These are phyloP conservation scores for Aspergillus aculeatus DNA, from an alignment of 2,329 filamentous ascomycete genomes.

Conservation along the genomic window DNA sequence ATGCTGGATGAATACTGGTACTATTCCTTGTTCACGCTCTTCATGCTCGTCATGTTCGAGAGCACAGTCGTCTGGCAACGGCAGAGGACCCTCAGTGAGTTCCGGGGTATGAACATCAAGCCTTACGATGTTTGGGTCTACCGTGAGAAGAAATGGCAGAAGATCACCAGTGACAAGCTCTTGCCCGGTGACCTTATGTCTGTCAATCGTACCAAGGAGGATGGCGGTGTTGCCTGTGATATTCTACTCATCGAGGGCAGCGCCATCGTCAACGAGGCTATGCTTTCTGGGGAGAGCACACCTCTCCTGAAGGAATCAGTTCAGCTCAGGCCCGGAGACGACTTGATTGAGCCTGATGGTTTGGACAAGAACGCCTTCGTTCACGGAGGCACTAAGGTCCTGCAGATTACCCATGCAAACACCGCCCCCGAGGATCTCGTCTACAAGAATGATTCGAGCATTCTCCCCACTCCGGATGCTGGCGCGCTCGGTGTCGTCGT, in stretches of 20 bases:
- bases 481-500: slow-evolving; percentile 91
- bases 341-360: slow-evolving; percentile 78
- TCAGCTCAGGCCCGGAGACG: slow-evolving; percentile 81
- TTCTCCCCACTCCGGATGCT: slow-evolving; percentile 83
- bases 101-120: slow-evolving; percentile 99
- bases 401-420: slow-evolving; percentile 89
- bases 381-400: slow-evolving; percentile 94
- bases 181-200: slow-evolving; percentile 92
- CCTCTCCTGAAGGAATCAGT: slow-evolving; percentile 95
- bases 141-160: slow-evolving; percentile 80
- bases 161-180: slow-evolving; percentile 85
- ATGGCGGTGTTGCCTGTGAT: slow-evolving; percentile 94
- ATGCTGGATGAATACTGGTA: slow-evolving; percentile 99
- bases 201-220: slow-evolving; percentile 90
- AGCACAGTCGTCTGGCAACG: slow-evolving; percentile 99
- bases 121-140: slow-evolving; percentile 94
- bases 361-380: slow-evolving; percentile 96
- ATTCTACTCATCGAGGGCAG: slow-evolving; percentile 94
- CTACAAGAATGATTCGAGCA: slow-evolving; percentile 69
- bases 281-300: slow-evolving; percentile 97
- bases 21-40: slow-evolving; percentile 96
- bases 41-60: slow-evolving; percentile 97
- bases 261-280: slow-evolving; percentile 97
- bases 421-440: slow-evolving; percentile 63
- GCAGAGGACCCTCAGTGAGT: slow-evolving; percentile 91